phyloP scores from a whole-genome alignment of 345 rosid species.

The Corymbia maculata region DNA sequence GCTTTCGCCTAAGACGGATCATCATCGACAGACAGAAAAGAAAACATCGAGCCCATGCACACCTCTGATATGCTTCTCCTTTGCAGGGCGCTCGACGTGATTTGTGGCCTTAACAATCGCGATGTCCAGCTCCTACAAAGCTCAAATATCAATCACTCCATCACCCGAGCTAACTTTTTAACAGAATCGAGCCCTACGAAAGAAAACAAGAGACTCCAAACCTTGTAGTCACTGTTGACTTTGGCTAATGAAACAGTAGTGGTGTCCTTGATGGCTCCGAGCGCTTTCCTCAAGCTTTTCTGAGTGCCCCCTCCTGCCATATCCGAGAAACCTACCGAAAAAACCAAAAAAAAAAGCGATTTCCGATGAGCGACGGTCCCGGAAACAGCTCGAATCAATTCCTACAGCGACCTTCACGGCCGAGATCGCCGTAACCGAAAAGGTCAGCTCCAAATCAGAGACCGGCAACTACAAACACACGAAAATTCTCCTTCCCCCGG shows the following conservation, averaged over 20 bases:
- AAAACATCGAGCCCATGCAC: neutral
- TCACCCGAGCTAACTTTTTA: neutral
- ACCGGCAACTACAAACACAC: neutral
- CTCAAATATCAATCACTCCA: neutral
- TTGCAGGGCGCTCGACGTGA: conserved; percentile 88
- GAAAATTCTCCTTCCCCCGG: neutral
- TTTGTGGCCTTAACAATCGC: conserved; percentile 95
- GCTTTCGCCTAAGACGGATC: neutral
- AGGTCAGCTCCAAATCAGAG: neutral
- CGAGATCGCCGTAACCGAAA: neutral
- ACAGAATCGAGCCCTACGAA: neutral
- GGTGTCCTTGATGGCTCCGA: conserved; percentile 93
- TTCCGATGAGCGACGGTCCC: neutral
- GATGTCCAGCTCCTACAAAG: conserved; percentile 80
- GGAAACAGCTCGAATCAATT: neutral
- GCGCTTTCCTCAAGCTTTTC: conserved; percentile 87
- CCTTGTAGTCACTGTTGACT: conserved; percentile 97
- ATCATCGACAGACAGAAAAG: neutral
- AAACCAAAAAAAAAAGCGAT: neutral
- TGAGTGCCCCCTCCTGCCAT: conserved; percentile 86
- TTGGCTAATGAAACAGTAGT: conserved; percentile 98
- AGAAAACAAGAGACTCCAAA: conserved; percentile 1
- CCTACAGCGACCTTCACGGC: neutral
- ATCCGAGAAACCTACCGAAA: conserved; percentile 5
- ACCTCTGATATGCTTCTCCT: conserved; percentile 86